Percentiles rank a stretch among this genome's conserved stretches.
phyloP scores from a whole-genome alignment of 1,139 yeast genomes.

The Candida sanyaensis region DNA sequence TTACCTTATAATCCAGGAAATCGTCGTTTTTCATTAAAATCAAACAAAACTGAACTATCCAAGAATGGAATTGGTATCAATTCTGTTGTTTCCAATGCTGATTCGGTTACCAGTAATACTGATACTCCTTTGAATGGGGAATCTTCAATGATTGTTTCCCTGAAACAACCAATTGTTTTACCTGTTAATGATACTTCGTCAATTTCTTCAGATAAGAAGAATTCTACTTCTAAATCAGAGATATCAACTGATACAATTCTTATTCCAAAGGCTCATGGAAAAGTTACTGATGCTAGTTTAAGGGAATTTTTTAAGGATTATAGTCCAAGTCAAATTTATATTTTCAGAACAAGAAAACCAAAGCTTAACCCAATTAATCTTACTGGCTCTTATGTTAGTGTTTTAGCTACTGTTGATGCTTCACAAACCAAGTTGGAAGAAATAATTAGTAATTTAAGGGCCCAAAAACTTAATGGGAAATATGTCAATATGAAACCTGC shows the following conservation, averaged over 20 bases:
- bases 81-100: background rate
- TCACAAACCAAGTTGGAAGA: slow-evolving; percentile 38
- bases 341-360: slow-evolving; percentile 34
- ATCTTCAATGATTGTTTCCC: background rate
- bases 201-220: slow-evolving; percentile 1
- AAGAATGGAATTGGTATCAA: background rate
- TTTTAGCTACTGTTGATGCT: slow-evolving; percentile 53
- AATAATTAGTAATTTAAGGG: slow-evolving; percentile 41
- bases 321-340: slow-evolving; percentile 47
- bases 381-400: slow-evolving; percentile 39
- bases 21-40: slow-evolving; percentile 8
- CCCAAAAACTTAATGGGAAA: slow-evolving; percentile 29
- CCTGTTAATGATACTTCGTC: slow-evolving; percentile 3
- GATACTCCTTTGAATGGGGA: background rate
- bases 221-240: slow-evolving; percentile 3
- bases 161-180: background rate
- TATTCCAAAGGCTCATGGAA: slow-evolving; percentile 46
- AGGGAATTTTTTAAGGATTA: slow-evolving; percentile 45
- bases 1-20: slow-evolving; percentile 38
- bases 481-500: slow-evolving; percentile 42
- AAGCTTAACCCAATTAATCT: slow-evolving; percentile 14
- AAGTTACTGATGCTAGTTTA: slow-evolving; percentile 41
- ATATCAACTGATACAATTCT: slow-evolving; percentile 52
- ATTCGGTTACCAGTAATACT: background rate
- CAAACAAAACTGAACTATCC: background rate